Percentiles rank a stretch among this genome's conserved stretches.
Conservation (phyloP, 768 basidiomycete species). For the Lactarius trivialis region DNA sequence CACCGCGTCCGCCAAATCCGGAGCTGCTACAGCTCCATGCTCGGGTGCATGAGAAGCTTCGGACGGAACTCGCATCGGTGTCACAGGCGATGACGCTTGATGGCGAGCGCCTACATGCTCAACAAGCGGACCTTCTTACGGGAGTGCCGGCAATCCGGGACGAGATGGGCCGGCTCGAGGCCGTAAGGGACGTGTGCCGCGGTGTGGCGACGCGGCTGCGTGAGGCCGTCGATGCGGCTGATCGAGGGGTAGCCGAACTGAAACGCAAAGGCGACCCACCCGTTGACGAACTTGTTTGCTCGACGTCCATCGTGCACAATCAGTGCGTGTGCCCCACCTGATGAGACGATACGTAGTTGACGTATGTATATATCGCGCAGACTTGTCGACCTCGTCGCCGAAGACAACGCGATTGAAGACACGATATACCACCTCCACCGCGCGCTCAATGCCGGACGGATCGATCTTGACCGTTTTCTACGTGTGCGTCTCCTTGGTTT, state of each 20-base stretch:
- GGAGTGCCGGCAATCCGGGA: conserved; percentile 93
- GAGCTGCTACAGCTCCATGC: conserved; percentile 78
- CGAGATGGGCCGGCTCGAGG: conserved; percentile 91
- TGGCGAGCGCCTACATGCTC: conserved; percentile 68
- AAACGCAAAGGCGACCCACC: conserved; percentile 82
- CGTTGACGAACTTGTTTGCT: conserved; percentile 95
- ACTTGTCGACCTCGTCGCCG: conserved; percentile 94
- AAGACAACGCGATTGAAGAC: conserved; percentile 97
- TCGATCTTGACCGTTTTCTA: conserved; percentile 92
- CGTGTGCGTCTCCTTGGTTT: conserved; percentile 48
- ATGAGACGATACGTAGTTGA: neutral
- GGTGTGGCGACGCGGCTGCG: conserved; percentile 65
- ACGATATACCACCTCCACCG: conserved; percentile 95
- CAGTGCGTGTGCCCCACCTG: conserved; percentile 54
- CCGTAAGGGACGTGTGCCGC: conserved; percentile 86
- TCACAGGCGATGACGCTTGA: conserved; percentile 56
- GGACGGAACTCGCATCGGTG: conserved; percentile 65
- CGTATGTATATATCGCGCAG: conserved; percentile 36
- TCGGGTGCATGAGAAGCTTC: conserved; percentile 68
- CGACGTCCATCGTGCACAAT: conserved; percentile 92
- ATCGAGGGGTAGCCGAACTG: conserved; percentile 70
- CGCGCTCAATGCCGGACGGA: conserved; percentile 82
- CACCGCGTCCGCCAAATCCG: conserved; percentile 84
- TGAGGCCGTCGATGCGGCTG: conserved; percentile 56
- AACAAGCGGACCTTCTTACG: conserved; percentile 77